A percentile compares a stretch with the other conserved stretches of the same genome.
phyloP scores from a whole-genome alignment of 176 grass and related monocot genomes.

The Metroxylon sagu region DNA sequence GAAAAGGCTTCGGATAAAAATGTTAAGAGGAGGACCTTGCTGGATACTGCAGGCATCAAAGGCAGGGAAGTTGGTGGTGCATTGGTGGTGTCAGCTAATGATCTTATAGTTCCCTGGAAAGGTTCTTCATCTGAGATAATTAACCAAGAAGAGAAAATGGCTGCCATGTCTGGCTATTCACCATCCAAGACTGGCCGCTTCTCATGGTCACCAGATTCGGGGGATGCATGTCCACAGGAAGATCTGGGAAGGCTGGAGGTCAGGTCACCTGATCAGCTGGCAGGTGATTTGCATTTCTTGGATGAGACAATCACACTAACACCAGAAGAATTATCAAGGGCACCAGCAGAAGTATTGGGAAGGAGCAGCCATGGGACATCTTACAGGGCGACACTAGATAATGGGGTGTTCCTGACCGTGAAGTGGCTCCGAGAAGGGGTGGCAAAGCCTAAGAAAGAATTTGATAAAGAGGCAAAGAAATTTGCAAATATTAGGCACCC shows the following conservation, averaged over 20 bases:
- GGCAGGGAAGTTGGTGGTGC: constrained; percentile 50
- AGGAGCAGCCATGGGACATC: constrained; percentile 97
- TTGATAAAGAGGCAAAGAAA: constrained; percentile 89
- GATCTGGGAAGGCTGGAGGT: constrained; percentile 65
- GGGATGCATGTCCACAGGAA: constrained; percentile 46
- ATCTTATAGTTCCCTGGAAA: constrained; percentile 60
- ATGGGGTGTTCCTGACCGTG: constrained; percentile 87
- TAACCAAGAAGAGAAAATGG: constrained; percentile 74
- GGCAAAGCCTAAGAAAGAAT: constrained; percentile 87
- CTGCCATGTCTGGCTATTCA: constrained; percentile 48
- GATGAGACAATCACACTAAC: constrained; percentile 94
- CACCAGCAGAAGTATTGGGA: constrained; percentile 84
- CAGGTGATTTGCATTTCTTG: constrained; percentile 81
- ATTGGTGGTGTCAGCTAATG: constrained; percentile 64
- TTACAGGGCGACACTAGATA: constrained; percentile 85
- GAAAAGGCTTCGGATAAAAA: constrained; percentile 80
- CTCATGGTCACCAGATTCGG: constrained; percentile 85
- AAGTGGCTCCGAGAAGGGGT: constrained; percentile 98
- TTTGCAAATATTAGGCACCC: constrained; percentile 94
- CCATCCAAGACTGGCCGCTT: constrained; percentile 75
- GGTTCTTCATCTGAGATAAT: constrained; percentile 61
- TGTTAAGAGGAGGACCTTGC: constrained; percentile 28
- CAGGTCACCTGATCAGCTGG: constrained; percentile 69
- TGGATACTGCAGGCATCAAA: constrained; percentile 35
- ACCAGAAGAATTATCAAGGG: constrained; percentile 80